These are phyloP conservation scores for Blastocystis sp. DNA, from an alignment of 352 stramenopile genomes.

Conservation along the genomic window DNA sequence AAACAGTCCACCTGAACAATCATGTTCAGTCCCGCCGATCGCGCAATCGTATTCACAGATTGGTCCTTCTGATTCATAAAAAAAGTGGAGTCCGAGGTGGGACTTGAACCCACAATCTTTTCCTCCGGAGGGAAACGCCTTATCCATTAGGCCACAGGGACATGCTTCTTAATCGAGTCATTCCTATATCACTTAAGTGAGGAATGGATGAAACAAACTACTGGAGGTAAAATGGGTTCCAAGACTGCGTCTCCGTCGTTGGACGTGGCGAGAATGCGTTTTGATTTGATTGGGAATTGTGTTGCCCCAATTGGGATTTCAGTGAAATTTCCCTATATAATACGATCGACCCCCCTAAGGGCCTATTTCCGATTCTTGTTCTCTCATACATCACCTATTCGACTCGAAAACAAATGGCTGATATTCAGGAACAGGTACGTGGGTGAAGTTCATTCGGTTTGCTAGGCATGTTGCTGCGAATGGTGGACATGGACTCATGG, in stretches of 20 bases:
- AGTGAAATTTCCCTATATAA: too few relatives aligned
- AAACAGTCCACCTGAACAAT: slow-evolving; percentile 1
- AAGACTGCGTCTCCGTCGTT: too few relatives aligned
- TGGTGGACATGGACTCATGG: too few relatives aligned
- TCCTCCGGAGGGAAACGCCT: slow-evolving; percentile 60
- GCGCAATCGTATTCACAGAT: slow-evolving; percentile 4
- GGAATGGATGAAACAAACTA: neutral
- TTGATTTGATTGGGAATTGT: too few relatives aligned
- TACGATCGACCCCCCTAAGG: too few relatives aligned
- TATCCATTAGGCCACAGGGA: slow-evolving; percentile 61
- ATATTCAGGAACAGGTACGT: slow-evolving; percentile 55
- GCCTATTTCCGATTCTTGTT: too few relatives aligned
- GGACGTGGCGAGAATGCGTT: too few relatives aligned
- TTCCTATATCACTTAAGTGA: neutral
- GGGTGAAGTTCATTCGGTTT: too few relatives aligned
- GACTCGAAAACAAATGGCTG: slow-evolving; percentile 34
- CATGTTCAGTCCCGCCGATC: slow-evolving; percentile 32
- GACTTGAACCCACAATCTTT: slow-evolving; percentile 61
- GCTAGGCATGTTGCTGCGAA: too few relatives aligned
- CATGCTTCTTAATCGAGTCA: neutral
- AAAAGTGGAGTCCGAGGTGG: slow-evolving; percentile 53
- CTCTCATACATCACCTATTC: slow-evolving; percentile 21
- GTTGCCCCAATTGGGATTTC: too few relatives aligned
- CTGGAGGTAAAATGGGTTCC: too few relatives aligned
- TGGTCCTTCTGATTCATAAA: neutral